phyloP scores from a whole-genome alignment of 1,139 yeast genomes.

The Kodamaea sp. region DNA sequence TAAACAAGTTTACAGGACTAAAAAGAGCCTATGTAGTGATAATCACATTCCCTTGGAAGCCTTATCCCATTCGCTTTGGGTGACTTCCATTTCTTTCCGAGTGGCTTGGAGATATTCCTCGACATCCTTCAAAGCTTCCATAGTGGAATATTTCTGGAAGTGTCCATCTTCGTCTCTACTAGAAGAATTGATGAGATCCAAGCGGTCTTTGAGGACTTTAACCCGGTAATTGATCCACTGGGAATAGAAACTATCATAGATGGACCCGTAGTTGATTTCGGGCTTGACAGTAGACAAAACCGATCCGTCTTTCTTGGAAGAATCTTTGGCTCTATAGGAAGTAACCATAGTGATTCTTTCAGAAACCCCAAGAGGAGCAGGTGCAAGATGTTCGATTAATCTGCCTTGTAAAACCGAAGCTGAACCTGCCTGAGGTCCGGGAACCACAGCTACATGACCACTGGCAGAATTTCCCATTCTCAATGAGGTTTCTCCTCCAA shows the following conservation, averaged over 20 bases:
- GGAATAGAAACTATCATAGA: conserved; percentile 35
- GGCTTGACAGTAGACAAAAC: conserved; percentile 41
- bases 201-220: conserved; percentile 36
- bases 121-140: conserved; percentile 36
- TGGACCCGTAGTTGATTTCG: conserved; percentile 37
- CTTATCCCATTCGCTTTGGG: conserved; percentile 27
- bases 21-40: too few species aligned
- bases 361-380: conserved; percentile 49
- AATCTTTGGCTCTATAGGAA: conserved; percentile 36
- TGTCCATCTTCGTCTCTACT: conserved; percentile 27
- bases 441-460: conserved; percentile 42
- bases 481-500: conserved; percentile 60
- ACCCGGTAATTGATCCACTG: conserved; percentile 36
- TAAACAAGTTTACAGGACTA: too few species aligned
- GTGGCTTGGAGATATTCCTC: conserved; percentile 42
- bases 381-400: conserved; percentile 56
- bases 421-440: conserved; percentile 55
- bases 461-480: conserved; percentile 38
- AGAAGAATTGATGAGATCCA: conserved; percentile 18
- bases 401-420: conserved; percentile 61
- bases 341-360: conserved; percentile 57
- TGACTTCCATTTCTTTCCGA: conserved; percentile 49
- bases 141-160: conserved; percentile 43
- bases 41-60: too few species aligned
- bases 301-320: conserved; percentile 27